A percentile compares a stretch with the other conserved stretches of the same genome.
These are phyloP conservation scores for Ceratonia siliqua DNA, from an alignment of 306 rosid species.

Conservation along the genomic window DNA sequence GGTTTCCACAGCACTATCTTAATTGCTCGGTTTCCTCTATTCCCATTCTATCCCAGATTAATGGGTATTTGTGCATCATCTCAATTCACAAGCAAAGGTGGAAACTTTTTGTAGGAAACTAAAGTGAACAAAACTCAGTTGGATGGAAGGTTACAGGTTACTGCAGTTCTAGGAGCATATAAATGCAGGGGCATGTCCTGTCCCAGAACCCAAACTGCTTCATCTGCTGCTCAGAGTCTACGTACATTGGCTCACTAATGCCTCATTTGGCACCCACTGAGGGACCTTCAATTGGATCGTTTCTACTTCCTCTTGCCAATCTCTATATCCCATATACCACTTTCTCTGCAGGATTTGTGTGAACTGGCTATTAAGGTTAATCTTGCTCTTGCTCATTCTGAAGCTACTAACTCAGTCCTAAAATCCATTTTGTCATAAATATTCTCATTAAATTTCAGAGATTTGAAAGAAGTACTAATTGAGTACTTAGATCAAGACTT, in stretches of 20 bases:
- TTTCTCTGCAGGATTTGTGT: constrained; percentile 58
- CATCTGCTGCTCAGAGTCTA: constrained; percentile 57
- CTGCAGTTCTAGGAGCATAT: constrained; percentile 51
- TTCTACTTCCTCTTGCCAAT: constrained; percentile 60
- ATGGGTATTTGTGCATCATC: constrained; percentile 72
- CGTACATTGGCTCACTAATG: constrained; percentile 44
- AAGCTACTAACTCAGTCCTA: not conserved
- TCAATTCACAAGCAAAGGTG: constrained; percentile 29
- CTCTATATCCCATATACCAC: constrained; percentile 34
- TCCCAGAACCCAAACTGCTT: constrained; percentile 58
- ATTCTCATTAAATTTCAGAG: no score
- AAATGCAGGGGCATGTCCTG: constrained; percentile 50
- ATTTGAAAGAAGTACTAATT: no score
- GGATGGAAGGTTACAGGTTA: constrained; percentile 55
- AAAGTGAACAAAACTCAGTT: constrained; percentile 48
- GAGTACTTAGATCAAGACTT: no score
- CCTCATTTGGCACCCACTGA: constrained; percentile 35
- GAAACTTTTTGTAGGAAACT: constrained; percentile 29
- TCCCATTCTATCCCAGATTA: no score
- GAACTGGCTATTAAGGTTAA: constrained; percentile 59
- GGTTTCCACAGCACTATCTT: no score
- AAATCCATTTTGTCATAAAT: no score
- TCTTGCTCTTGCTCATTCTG: constrained; percentile 49
- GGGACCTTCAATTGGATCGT: constrained; percentile 58
- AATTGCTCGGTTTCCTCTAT: no score